Evolutionary conservation across 225 moss, liverwort and hornwort species (phyloP).

Genomic region (Straminergon stramineum): DNA sequence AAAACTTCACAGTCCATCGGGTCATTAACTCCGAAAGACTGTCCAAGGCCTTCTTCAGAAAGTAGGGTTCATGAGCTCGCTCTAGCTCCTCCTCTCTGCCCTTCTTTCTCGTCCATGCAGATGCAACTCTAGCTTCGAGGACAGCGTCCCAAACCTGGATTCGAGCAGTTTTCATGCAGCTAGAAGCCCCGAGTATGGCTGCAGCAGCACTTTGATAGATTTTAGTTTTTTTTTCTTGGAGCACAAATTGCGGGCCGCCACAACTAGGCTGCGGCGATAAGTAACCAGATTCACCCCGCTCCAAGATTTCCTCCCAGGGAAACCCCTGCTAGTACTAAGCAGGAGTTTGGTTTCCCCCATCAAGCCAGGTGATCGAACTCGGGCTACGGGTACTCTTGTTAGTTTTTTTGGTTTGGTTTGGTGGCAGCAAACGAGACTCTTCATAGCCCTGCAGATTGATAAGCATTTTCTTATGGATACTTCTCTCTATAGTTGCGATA

Average conservation of each 20-base stretch:
- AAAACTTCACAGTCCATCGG: constrained; percentile 1
- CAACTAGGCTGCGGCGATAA: background rate
- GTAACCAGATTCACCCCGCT: background rate
- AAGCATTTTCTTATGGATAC: background rate
- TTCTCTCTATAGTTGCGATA: background rate
- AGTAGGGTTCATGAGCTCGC: background rate
- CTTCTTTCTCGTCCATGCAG: background rate
- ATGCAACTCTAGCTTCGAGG: background rate
- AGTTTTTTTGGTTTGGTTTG: background rate
- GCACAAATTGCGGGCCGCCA: background rate
- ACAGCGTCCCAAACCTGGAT: background rate
- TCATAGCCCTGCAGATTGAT: background rate
- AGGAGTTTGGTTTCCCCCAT: background rate
- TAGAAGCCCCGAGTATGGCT: background rate
- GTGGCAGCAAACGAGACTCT: background rate
- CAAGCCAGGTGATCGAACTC: background rate
- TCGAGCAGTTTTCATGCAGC: background rate
- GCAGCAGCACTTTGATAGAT: background rate
- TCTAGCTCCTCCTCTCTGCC: background rate
- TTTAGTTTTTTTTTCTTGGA: background rate
- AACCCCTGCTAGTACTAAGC: background rate
- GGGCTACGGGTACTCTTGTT: background rate
- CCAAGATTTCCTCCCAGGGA: background rate
- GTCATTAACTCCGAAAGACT: background rate
- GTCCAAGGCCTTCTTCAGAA: background rate